Conservation (phyloP, 176 grass and related monocot species). For the Oryza punctata region DNA sequence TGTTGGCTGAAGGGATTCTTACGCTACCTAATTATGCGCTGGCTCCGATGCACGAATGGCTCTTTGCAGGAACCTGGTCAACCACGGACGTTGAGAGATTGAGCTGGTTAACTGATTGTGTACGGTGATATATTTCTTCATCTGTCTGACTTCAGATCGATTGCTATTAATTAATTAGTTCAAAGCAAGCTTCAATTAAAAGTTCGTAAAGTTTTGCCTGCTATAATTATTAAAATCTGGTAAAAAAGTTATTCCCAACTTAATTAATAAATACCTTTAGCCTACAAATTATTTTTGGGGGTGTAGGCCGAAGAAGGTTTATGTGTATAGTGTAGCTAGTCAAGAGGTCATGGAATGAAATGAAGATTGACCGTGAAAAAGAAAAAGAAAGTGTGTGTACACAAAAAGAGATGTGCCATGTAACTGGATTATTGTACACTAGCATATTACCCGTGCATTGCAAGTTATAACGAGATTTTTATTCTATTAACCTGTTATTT, state of each 20-base stretch:
- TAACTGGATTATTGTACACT: no score
- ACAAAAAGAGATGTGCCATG: no score
- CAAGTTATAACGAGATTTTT: no score
- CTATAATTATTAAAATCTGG: neutral
- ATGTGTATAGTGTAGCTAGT: no score
- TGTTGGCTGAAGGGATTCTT: slow-evolving; percentile 61
- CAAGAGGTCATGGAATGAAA: no score
- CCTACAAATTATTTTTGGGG: no score
- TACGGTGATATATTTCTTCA: neutral
- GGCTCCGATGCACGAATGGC: slow-evolving; percentile 37
- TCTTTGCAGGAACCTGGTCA: slow-evolving; percentile 50
- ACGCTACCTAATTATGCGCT: slow-evolving; percentile 56
- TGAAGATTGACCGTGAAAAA: no score
- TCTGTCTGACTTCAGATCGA: neutral
- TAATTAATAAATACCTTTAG: neutral
- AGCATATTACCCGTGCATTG: no score
- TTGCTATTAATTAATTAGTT: neutral
- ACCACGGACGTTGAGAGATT: slow-evolving; percentile 32
- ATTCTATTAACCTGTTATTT: no score
- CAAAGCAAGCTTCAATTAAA: neutral
- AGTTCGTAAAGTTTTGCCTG: neutral
- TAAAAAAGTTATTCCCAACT: neutral
- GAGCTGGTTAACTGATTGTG: neutral
- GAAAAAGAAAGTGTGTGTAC: no score
- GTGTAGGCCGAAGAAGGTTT: no score